Evolutionary conservation across 768 basidiomycete species (phyloP).

Genomic region (Lentinula guzmanii): DNA sequence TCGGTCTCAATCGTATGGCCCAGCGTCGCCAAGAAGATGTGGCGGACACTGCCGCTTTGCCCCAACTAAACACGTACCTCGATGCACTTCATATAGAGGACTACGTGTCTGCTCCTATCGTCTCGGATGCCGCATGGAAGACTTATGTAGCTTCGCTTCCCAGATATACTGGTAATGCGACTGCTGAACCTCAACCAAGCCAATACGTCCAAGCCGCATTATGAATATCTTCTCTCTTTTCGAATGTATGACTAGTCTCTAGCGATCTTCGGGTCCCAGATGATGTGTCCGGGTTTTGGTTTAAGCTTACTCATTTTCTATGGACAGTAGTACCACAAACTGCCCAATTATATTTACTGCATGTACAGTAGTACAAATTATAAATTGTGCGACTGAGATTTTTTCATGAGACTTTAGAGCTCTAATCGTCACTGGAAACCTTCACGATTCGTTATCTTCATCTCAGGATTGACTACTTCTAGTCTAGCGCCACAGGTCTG

Average conservation of each 20-base stretch:
- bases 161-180: constrained; percentile 36
- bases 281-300: not conserved
- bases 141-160: constrained; percentile 33
- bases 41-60: constrained; percentile 38
- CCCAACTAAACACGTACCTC: constrained; percentile 34
- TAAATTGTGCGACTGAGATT: too few species aligned
- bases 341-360: too few species aligned
- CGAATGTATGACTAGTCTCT: too few species aligned
- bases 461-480: too few species aligned
- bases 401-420: too few species aligned
- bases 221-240: constrained; percentile 13
- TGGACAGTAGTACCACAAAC: not conserved
- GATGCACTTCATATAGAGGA: constrained; percentile 38
- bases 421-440: too few species aligned
- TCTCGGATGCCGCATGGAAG: constrained; percentile 47
- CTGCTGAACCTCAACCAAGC: constrained; percentile 27
- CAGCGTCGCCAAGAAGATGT: constrained; percentile 44
- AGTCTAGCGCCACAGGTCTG: too few species aligned
- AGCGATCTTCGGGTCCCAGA: too few species aligned
- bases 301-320: not conserved
- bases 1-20: constrained; percentile 36
- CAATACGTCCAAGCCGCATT: constrained; percentile 39
- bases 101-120: constrained; percentile 48
- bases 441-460: too few species aligned
- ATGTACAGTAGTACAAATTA: too few species aligned